Conservation (phyloP, 805 yeast species). For the Wickerhamomyces canadensis region DNA sequence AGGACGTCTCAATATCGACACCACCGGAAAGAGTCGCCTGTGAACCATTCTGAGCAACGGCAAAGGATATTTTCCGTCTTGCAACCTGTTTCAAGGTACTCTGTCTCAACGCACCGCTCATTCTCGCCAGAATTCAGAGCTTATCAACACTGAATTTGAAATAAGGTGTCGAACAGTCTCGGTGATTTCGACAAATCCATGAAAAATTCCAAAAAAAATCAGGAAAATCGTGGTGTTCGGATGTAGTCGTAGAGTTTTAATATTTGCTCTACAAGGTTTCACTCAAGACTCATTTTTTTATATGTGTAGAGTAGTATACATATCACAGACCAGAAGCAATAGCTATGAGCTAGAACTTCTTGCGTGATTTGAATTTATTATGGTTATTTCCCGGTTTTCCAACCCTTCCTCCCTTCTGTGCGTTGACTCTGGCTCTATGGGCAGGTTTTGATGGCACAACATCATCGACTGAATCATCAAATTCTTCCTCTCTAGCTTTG, state of each 20-base stretch:
- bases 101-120: too few relatives aligned
- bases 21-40: not conserved
- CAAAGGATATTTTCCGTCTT: too few relatives aligned
- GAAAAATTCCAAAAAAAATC: not conserved
- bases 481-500: constrained; percentile 46
- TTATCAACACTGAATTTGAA: too few relatives aligned
- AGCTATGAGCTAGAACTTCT: constrained; percentile 41
- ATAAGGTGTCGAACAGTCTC: too few relatives aligned
- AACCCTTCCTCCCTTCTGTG: constrained; percentile 17
- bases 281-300: too few relatives aligned
- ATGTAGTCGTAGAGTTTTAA: too few relatives aligned
- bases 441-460: constrained; percentile 23
- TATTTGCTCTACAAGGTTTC: too few relatives aligned
- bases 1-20: not conserved
- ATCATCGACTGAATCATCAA: constrained; percentile 45
- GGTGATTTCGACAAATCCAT: too few relatives aligned
- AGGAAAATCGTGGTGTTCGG: too few relatives aligned
- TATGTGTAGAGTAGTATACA: constrained; percentile 2
- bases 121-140: too few relatives aligned
- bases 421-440: constrained; percentile 6
- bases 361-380: constrained; percentile 55
- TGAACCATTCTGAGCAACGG: not conserved
- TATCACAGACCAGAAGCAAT: too few relatives aligned
- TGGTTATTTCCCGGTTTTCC: constrained; percentile 27
- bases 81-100: not conserved